Conservation (phyloP, 176 grass and related monocot species). For the Coix lacrymajobi region DNA sequence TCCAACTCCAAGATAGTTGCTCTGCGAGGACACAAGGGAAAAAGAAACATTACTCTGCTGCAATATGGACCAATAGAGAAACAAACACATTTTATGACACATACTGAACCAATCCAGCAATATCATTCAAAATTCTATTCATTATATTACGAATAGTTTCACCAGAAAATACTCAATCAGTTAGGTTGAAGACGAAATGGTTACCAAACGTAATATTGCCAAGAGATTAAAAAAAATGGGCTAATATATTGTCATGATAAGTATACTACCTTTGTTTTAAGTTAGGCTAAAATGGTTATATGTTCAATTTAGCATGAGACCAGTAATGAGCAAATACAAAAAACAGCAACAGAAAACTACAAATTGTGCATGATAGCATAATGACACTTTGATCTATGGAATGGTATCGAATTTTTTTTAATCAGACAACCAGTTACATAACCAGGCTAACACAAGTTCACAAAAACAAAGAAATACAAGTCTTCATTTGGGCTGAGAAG, state of each 20-base stretch:
- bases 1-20: neutral
- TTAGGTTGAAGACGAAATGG: neutral
- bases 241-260: neutral
- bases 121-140: neutral
- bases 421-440: neutral
- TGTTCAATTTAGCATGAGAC: neutral
- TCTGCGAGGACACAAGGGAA: conserved; percentile 11
- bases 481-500: neutral
- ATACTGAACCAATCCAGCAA: neutral
- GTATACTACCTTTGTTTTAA: neutral
- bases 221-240: neutral
- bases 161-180: neutral
- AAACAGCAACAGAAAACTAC: neutral
- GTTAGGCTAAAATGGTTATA: neutral
- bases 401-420: neutral
- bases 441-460: neutral
- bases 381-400: neutral
- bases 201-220: neutral
- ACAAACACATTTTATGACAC: neutral
- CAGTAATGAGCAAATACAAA: no score
- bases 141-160: neutral
- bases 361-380: neutral
- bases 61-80: neutral
- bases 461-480: neutral
- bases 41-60: neutral